phyloP scores from a whole-genome alignment of 1,284 basidiomycete species.

The Serendipita sp. region DNA sequence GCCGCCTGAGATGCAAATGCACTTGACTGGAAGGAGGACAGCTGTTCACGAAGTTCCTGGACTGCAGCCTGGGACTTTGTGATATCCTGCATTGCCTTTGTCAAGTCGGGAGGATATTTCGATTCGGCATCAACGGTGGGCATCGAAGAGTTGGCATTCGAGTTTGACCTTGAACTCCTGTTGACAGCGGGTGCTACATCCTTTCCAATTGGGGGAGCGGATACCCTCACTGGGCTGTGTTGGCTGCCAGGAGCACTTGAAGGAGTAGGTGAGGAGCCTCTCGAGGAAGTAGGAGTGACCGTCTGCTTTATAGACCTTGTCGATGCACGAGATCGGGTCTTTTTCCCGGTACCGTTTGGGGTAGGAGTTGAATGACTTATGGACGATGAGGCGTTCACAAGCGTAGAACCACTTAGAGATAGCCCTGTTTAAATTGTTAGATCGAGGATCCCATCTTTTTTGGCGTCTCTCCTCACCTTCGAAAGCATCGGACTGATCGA shows the following conservation, averaged over 20 bases:
- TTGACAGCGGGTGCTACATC: background rate
- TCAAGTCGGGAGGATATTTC: conserved; percentile 44
- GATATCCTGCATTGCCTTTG: conserved; percentile 68
- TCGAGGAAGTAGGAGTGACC: conserved; percentile 5
- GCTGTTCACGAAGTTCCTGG: conserved; percentile 61
- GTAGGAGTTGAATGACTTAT: conserved; percentile 3
- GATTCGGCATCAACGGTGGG: conserved; percentile 14
- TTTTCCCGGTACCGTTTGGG: conserved; percentile 18
- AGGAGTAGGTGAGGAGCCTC: conserved; percentile 20
- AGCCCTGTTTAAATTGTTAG: no score
- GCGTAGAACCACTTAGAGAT: background rate
- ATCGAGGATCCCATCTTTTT: background rate
- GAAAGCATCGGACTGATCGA: conserved; percentile 48
- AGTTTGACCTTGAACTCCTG: conserved; percentile 14
- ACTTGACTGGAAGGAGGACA: conserved; percentile 49
- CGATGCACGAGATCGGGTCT: conserved; percentile 11
- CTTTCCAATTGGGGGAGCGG: background rate
- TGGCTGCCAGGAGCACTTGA: conserved; percentile 14
- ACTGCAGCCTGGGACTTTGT: conserved; percentile 50
- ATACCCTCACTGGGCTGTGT: no score
- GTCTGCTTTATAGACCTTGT: conserved; percentile 11
- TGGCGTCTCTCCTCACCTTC: conserved; percentile 31
- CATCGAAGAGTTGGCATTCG: conserved; percentile 18
- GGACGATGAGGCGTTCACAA: background rate
- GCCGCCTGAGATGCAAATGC: conserved; percentile 47